Evolutionary conservation across 1,139 yeast genomes (phyloP).

Genomic region (Zygosaccharomyces pseudobailii): DNA sequence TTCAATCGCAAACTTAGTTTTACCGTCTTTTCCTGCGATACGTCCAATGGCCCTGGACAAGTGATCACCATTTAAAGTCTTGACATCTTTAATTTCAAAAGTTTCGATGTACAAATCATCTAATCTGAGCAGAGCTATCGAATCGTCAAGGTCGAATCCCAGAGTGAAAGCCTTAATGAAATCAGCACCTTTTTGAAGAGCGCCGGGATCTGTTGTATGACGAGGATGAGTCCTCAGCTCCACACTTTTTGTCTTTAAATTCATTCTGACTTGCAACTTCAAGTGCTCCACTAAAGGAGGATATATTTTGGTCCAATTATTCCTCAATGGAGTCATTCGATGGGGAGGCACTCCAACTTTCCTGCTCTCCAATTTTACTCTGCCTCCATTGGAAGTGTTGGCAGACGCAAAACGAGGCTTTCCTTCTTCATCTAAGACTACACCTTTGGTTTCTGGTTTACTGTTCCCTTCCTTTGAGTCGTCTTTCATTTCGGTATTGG

Average conservation of each 20-base stretch:
- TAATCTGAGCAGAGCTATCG: slow-evolving; percentile 86
- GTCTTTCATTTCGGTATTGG: slow-evolving; percentile 34
- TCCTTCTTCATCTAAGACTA: slow-evolving; percentile 79
- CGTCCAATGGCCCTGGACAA: slow-evolving; percentile 98
- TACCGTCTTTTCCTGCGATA: slow-evolving; percentile 99
- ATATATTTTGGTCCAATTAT: slow-evolving; percentile 87
- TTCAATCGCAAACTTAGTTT: slow-evolving; percentile 96
- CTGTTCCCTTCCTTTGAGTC: slow-evolving; percentile 23
- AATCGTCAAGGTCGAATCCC: slow-evolving; percentile 96
- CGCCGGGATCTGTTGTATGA: slow-evolving; percentile 83
- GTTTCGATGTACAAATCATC: slow-evolving; percentile 97
- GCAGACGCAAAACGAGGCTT: slow-evolving; percentile 85
- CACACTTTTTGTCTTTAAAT: slow-evolving; percentile 75
- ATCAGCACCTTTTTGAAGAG: slow-evolving; percentile 96
- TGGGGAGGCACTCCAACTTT: slow-evolving; percentile 95
- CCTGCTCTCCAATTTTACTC: slow-evolving; percentile 77
- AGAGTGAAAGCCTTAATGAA: slow-evolving; percentile 90
- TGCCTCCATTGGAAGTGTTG: slow-evolving; percentile 50
- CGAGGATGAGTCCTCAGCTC: slow-evolving; percentile 78
- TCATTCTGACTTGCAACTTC: slow-evolving; percentile 94
- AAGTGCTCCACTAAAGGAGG: slow-evolving; percentile 94
- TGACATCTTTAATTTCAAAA: slow-evolving; percentile 93
- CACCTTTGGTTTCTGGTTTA: slow-evolving; percentile 43
- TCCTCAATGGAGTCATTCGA: slow-evolving; percentile 87
- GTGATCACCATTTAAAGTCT: slow-evolving; percentile 93